Evolutionary conservation across 1,284 basidiomycete species (phyloP), one percentile per base, ranked within the genome.

Genomic region (Ustilago loliicola): DNA sequence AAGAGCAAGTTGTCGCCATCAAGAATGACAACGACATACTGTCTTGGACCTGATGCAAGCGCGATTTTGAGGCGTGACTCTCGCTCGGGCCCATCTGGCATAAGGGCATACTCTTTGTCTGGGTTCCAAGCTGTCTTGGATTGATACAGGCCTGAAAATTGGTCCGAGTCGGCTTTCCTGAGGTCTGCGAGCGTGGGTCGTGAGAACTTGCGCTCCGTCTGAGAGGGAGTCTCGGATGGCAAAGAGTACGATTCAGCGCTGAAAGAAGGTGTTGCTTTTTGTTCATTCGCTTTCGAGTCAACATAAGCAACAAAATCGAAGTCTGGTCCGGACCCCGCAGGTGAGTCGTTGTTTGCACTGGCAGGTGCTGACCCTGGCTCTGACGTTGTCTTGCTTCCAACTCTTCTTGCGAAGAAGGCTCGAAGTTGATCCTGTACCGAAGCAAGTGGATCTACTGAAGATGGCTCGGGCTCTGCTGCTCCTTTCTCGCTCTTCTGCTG

Each of bases 1-100:
- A 74, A 74, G 5, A 65, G 30, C 5, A 78, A 61, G 27, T 74
- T 78, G 65, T 78, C 76, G 2, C 64, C 64, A 30, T 78, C 76
- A 42, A 78, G 23, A 13, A 78, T 53, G n/a, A 74, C 61, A 3
- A 66, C 53, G 29, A 78, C 61, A 61, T 64, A 71, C 25, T 66
- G 63, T 4, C 57, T 47, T 17, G 36, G 47, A 7, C 56, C 61
- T 8, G 30, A 13, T 17, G 45, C 34, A 7, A 76, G 58, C n/a
- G 42, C 58, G 0, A 10, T 19, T 11, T 21, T 25, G 25, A 67
- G 51, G 9, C 34, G 23, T 0, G 66, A 59, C 40, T 36, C 17
- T 17, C 42, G 38, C 21, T 53, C 47, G 1, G 71, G 75, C 3
- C 66, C 75, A 9, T 73, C 63, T 7, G 27, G 47, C 63, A 67